Evolutionary conservation across 2,329 filamentous ascomycete species (phyloP).

Genomic region (Diaporthe citri): DNA sequence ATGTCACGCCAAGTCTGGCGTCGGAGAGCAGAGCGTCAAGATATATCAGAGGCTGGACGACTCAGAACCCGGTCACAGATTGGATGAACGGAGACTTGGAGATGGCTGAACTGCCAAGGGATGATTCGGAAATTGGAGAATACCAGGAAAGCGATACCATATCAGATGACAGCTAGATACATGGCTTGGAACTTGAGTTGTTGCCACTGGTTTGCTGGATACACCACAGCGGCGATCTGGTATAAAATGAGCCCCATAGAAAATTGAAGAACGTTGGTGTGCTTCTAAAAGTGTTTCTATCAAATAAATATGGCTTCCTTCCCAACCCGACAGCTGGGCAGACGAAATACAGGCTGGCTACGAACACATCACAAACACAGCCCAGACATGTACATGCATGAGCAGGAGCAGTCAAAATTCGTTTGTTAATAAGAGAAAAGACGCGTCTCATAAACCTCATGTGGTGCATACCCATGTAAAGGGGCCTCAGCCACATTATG

Average conservation of each 20-base stretch:
- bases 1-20: background rate
- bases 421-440: background rate
- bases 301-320: background rate
- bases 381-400: background rate
- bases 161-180: background rate
- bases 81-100: background rate
- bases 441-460: background rate
- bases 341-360: background rate
- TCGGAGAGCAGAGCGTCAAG: background rate
- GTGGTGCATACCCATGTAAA: background rate
- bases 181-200: background rate
- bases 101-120: too few species aligned
- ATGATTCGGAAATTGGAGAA: background rate
- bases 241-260: background rate
- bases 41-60: background rate
- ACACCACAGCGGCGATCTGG: background rate
- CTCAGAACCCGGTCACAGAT: background rate
- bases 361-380: background rate
- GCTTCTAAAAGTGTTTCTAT: background rate
- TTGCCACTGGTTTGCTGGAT: background rate
- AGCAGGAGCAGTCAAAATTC: background rate
- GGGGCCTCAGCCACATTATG: background rate
- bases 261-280: background rate
- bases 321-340: background rate
- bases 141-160: background rate